A percentile compares a stretch with the other conserved stretches of the same genome.
Evolutionary conservation across 768 basidiomycete species (phyloP).

Genomic region (Termitomyces sp.): DNA sequence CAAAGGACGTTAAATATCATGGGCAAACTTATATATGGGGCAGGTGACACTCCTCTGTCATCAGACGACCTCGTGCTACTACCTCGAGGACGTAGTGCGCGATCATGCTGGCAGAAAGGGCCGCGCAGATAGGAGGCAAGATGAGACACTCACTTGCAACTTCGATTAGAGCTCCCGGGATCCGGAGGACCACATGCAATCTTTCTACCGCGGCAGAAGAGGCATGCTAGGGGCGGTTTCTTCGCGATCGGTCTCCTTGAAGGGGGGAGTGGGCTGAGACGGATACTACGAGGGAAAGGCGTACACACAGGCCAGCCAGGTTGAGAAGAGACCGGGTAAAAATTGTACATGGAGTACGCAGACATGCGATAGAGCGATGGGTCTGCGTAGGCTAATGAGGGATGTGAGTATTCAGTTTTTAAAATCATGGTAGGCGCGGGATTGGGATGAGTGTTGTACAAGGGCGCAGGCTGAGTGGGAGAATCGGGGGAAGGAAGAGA

Average conservation of each 20-base stretch:
- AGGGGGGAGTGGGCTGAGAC: slow-evolving; percentile 23
- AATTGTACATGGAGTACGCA: not conserved
- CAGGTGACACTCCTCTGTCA: slow-evolving; percentile 8
- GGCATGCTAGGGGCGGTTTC: slow-evolving; percentile 61
- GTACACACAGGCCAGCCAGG: slow-evolving; percentile 14
- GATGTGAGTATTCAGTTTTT: not conserved
- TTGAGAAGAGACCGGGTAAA: slow-evolving; percentile 5
- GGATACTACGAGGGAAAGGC: slow-evolving; percentile 17
- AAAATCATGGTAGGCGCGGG: not conserved
- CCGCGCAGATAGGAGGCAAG: slow-evolving; percentile 6
- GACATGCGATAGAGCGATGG: slow-evolving; percentile 1
- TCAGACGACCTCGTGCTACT: slow-evolving; percentile 10
- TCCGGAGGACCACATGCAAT: slow-evolving; percentile 65
- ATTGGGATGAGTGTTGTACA: not conserved
- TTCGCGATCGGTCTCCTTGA: slow-evolving; percentile 34
- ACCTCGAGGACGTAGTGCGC: slow-evolving; percentile 6
- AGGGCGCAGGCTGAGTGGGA: not conserved
- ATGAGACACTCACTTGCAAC: slow-evolving; percentile 57
- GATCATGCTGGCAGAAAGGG: not conserved
- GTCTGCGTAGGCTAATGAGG: not conserved
- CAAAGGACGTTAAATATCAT: slow-evolving; percentile 13
- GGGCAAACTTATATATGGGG: not conserved
- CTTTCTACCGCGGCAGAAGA: slow-evolving; percentile 65
- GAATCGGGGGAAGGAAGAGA: slow-evolving; percentile 13
- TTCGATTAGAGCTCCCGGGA: slow-evolving; percentile 48